Percentiles rank a stretch among this genome's conserved stretches.
These are phyloP conservation scores for Chlorociboria aeruginascens DNA, from an alignment of 495 filamentous ascomycete species.

Conservation along the genomic window DNA sequence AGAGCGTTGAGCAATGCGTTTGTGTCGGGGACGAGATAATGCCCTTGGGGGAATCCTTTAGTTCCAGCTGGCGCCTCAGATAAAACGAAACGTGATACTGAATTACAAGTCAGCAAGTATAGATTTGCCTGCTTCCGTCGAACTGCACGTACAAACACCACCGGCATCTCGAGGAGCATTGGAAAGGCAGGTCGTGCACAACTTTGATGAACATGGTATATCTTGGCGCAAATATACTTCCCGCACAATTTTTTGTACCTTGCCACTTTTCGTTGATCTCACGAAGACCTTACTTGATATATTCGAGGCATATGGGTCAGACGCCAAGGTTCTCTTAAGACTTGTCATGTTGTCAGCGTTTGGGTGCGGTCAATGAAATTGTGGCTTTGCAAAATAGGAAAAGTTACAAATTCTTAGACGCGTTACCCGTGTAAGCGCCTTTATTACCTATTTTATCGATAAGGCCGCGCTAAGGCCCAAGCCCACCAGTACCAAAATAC, in stretches of 20 bases:
- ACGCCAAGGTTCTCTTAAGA: conserved; percentile 60
- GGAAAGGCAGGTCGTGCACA: conserved; percentile 63
- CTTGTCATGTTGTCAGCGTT: conserved; percentile 60
- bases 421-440: no score
- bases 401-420: no score
- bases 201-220: conserved; percentile 90
- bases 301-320: conserved; percentile 58
- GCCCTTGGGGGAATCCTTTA: conserved; percentile 67
- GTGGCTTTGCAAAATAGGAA: no score
- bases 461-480: no score
- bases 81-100: conserved; percentile 73
- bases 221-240: conserved; percentile 93
- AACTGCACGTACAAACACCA: conserved; percentile 48
- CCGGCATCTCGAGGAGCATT: conserved; percentile 65
- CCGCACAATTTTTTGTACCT: conserved; percentile 95
- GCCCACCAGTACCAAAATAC: no score
- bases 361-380: no score
- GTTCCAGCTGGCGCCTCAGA: conserved; percentile 79
- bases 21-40: conserved; percentile 92
- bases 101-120: not conserved
- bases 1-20: conserved; percentile 93
- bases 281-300: conserved; percentile 90
- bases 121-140: conserved; percentile 1
- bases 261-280: conserved; percentile 82
- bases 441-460: no score